Evolutionary conservation across 108 stramenopile genomes (phyloP), one percentile per base, ranked within the genome.

Genomic region (Cyclotella atomus): DNA sequence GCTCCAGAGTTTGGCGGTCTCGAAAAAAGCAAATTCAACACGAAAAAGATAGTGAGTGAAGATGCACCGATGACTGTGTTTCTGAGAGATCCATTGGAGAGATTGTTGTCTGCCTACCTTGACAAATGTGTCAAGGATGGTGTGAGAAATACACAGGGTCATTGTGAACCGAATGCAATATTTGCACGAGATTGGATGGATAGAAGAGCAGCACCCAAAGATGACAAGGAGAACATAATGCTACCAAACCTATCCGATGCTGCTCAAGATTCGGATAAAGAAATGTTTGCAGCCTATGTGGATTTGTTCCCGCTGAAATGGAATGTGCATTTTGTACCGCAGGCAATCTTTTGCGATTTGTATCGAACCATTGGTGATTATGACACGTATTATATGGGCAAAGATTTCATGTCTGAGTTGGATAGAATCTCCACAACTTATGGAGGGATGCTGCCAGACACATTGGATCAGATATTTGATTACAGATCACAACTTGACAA

Each of bases 281-380:
- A 69, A 27, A 52, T 84, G 63, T 86, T 88, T 71, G 81, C 81
- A 16, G 63, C 83, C 14, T 88, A 83, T 54, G 87, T 88, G 19
- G 84, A 88, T 55, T 68, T 83, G 7, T 71, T 83, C 5, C 88
- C 88, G 2, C 53, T 89, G 50, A 81, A 85, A 35, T 89, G 88
- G 88, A 84, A 89, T 61, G 65, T 89, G 10, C 88, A 89, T 65
- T 89, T 87, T 77, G 53, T 82, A 19, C 88, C 86, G 12, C 65
- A 79, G 21, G 65, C 82, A 14, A 71, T 89, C n/a, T 61, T 66
- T 28, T 89, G 88, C 73, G 86, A 86, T 60, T 41, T 89, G 3
- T 85, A 77, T 66, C 84, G 84, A 24, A 76, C 45, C 5, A 73
- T 89, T 27, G 44, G 72, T 20, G 52, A 33, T 17, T 89, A 85